A percentile compares a stretch with the other conserved stretches of the same genome.
Conservation (phyloP, 108 stramenopile species). For the Skeletonema menzelii region DNA sequence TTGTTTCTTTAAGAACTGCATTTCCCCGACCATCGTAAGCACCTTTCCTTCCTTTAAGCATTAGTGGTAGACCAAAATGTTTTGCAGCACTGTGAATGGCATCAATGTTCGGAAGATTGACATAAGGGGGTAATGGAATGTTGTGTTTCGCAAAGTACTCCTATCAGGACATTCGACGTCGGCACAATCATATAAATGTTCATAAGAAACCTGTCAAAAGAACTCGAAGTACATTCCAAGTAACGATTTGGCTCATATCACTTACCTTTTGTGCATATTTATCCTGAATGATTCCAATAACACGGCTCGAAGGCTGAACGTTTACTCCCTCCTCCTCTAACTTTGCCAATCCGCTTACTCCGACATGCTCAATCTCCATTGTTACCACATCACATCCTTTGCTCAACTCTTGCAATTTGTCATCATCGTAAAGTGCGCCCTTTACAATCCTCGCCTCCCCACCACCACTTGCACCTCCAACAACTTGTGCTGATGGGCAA, state of each 20-base stretch:
- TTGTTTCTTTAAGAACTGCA: constrained; percentile 76
- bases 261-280: constrained; percentile 92
- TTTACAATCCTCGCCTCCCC: constrained; percentile 52
- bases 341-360: constrained; percentile 77
- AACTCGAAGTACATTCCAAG: neutral
- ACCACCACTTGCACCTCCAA: constrained; percentile 24
- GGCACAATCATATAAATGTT: neutral
- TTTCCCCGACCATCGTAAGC: constrained; percentile 99
- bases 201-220: constrained; percentile 4
- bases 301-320: constrained; percentile 88
- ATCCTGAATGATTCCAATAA: constrained; percentile 93
- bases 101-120: constrained; percentile 56
- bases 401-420: constrained; percentile 69
- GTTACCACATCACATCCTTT: constrained; percentile 89
- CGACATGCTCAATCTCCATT: constrained; percentile 99
- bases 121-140: constrained; percentile 80
- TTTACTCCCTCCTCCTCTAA: constrained; percentile 83
- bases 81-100: constrained; percentile 66
- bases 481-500: constrained; percentile 73
- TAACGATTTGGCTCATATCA: neutral
- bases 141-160: constrained; percentile 70
- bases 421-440: constrained; percentile 85
- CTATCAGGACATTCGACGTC: constrained; percentile 21
- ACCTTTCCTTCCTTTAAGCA: constrained; percentile 93
- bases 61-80: constrained; percentile 89